Base-by-base conservation (phyloP, 192 early-diverging fungal species). In the Globomyces pollinis-pini region DNA sequence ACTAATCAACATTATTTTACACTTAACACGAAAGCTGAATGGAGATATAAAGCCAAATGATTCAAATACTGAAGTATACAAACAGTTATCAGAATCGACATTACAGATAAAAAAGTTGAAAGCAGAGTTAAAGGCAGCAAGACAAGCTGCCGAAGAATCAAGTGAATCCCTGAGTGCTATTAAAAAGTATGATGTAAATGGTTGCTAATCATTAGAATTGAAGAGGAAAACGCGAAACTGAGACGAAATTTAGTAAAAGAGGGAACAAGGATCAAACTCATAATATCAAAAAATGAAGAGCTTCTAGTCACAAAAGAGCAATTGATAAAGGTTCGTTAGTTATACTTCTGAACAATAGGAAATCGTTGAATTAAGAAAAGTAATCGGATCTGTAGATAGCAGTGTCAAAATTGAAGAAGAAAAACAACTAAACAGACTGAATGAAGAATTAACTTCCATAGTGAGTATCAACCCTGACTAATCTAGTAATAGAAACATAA, bases 91-190 rank as follows among this genome's bases (percentile, higher is more conserved):
- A 57, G 73, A 75, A 42, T 44, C 64, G 47, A 13, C 62, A 8
- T 63, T 53, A 38, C 67, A 72, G 28, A 38, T 65, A 54, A 72
- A 72, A 60, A 28, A 31, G 43, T 59, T 76, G 29, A 63, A 66
- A 39, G 39, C 54, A 38, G 70, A 76, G 30, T 44, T 51, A 28
- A 47, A 33, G 26, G 30, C 30, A 33, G 26, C 31, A 2, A 24
- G 16, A n/a, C 50, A 51, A 33, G 2, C 28, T 7, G 2, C 8
- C 8, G 2, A 51, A 51, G 32, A 51, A 2, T 51, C 4, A 6
- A 35, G 3, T 36, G 54, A 28, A 47, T 57, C 11, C 42, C 30
- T 24, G 31, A 44, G 21, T 38, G 41, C 13, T 21, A 56, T 30
- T 18, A 54, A 57, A 47, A 63, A 49, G 53, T n/a, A n/a, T n/a